phyloP scores from a whole-genome alignment of 2,329 filamentous ascomycete species.

The Paecilomyces sp. region DNA sequence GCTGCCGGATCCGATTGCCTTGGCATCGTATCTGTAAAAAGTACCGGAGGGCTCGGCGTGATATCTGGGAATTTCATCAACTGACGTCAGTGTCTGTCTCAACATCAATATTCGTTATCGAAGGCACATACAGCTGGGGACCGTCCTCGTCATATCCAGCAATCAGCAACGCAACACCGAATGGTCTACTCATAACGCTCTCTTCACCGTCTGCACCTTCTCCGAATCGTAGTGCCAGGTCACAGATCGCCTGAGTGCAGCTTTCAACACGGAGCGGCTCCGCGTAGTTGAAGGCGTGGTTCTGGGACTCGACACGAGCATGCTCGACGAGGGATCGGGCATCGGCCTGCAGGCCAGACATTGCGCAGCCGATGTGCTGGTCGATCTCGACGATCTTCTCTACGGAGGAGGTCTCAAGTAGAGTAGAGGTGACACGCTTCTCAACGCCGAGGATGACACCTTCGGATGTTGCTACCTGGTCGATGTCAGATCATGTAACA shows the following conservation, averaged over 20 bases:
- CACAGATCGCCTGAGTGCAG: conserved; percentile 98
- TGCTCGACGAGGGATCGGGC: conserved; percentile 97
- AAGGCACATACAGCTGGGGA: conserved; percentile 63
- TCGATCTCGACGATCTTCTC: conserved; percentile 99
- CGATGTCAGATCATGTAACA: conserved; percentile 10
- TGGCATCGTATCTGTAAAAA: conserved; percentile 98
- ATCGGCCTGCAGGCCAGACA: conserved; percentile 96
- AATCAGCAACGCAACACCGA: conserved; percentile 93
- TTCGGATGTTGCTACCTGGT: conserved; percentile 76
- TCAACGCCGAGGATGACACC: conserved; percentile 96
- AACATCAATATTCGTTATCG: not conserved
- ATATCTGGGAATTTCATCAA: conserved; percentile 50
- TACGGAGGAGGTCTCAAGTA: conserved; percentile 94
- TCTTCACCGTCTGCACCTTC: conserved; percentile 97
- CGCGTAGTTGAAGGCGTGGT: conserved; percentile 96
- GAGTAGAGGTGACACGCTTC: conserved; percentile 95
- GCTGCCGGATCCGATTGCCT: conserved; percentile 94
- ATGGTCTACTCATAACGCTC: conserved; percentile 96
- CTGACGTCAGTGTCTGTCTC: not conserved
- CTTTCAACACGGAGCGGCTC: conserved; percentile 92
- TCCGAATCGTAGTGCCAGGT: conserved; percentile 89
- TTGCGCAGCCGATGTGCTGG: conserved; percentile 96
- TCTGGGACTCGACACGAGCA: conserved; percentile 94
- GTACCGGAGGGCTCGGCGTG: conserved; percentile 97
- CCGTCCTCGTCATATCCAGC: conserved; percentile 97